Percentiles rank a stretch among this genome's conserved stretches.
Evolutionary conservation across 495 filamentous ascomycete genomes (phyloP).

Genomic region (Daldinia vernicosa): DNA sequence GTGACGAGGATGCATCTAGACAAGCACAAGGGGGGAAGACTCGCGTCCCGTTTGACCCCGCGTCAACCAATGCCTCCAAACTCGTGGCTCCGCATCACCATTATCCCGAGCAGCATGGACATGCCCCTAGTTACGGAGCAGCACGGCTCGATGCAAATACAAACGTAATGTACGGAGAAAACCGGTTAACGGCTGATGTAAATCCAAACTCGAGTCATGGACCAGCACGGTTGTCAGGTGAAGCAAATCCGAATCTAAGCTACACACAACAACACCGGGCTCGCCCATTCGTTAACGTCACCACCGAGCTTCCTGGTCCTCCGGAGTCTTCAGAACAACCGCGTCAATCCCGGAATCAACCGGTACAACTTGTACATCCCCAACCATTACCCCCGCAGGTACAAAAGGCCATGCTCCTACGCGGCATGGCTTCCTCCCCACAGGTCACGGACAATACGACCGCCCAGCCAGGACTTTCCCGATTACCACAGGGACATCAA

Average conservation of each 20-base stretch:
- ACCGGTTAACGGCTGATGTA: no score
- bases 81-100: conserved; percentile 53
- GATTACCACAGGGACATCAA: conserved; percentile 43
- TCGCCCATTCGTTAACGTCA: conserved; percentile 41
- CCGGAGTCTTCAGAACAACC: conserved; percentile 17
- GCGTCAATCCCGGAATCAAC: conserved; percentile 39
- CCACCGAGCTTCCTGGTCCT: conserved; percentile 23
- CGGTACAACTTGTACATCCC: conserved; percentile 60
- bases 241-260: conserved; percentile 38
- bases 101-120: conserved; percentile 50
- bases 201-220: not conserved
- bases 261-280: conserved; percentile 37
- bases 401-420: conserved; percentile 53
- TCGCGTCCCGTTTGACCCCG: conserved; percentile 56
- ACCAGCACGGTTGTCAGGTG: conserved; percentile 55
- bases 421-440: conserved; percentile 33
- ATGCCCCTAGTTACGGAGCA: conserved; percentile 48
- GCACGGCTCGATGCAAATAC: conserved; percentile 35
- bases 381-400: conserved; percentile 64
- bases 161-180: not conserved
- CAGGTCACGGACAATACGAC: conserved; percentile 23
- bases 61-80: conserved; percentile 46
- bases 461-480: conserved; percentile 37
- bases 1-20: conserved; percentile 25
- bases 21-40: conserved; percentile 35